Base-by-base conservation (phyloP, 495 filamentous ascomycete genomes). In the Penicillium robsamsonii region DNA sequence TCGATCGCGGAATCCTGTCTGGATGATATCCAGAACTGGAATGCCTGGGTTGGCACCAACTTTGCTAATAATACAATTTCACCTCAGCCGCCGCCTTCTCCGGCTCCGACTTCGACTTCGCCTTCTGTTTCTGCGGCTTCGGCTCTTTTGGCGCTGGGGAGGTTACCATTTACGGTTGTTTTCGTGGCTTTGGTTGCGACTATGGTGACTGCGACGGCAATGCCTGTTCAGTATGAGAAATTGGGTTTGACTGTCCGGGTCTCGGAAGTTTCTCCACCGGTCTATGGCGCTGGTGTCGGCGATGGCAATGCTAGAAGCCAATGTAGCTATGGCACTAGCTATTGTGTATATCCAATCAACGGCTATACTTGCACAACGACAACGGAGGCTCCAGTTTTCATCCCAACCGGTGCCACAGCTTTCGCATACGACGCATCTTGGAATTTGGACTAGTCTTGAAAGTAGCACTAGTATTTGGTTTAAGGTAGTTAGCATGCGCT, bases 1-100 rank as follows among this genome's bases (percentile, higher is more conserved):
- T 52, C 50, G 10, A 43, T 52, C 17, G 20, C 37, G 24, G 37
- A 52, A 7, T 42, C 37, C 0, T 52, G 50, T 30, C 4, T 31
- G 22, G 50, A 52, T 15, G 50, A 52, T 30, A 43, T 31, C 27
- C 50, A 52, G 50, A 52, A 52, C 25, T 52, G 50, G 50, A 52
- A 52, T 52, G 50, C 37, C 12, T 52, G 50, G 50, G 50, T 52
- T 42, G 50, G 50, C 7, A 43, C 50, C 7, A 13, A 52, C 4
- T 40, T 52, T 8, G 24, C 24, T 4, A 52, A 52, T 8, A 31
- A 43, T 31, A 52, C 35, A n/a, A 18, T 10, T 24, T 13, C 18
- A 1, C 12, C 8, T 31, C 22, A n/a, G 18, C 11, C 50, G 10
- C 24, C 27, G n/a, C 29, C 44, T n/a, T n/a, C 24, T 6, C 44